Conservation (phyloP, 2,329 filamentous ascomycete genomes). For the Neonectria hederae region DNA sequence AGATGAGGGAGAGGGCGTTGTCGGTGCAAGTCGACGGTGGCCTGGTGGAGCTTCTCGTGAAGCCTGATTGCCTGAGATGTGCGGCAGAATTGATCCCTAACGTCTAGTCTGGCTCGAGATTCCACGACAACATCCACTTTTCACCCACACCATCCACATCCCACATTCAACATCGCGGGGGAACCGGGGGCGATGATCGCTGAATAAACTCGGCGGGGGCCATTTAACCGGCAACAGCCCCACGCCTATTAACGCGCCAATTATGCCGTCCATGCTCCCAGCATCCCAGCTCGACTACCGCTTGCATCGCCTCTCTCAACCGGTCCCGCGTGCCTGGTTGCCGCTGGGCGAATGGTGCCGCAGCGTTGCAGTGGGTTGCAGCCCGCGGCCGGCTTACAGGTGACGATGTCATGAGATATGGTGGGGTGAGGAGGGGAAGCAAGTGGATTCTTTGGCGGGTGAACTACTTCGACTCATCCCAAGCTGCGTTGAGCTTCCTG, state of each 20-base stretch:
- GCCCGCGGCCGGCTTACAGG: slow-evolving; percentile 15
- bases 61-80: slow-evolving; percentile 3
- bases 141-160: background rate
- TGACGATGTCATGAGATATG: slow-evolving; percentile 31
- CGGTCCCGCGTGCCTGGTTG: slow-evolving; percentile 10
- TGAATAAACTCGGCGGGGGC: slow-evolving; percentile 24
- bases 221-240: slow-evolving; percentile 33
- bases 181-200: background rate
- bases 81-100: background rate
- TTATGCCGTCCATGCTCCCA: slow-evolving; percentile 16
- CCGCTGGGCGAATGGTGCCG: slow-evolving; percentile 32
- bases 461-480: slow-evolving; percentile 26
- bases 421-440: slow-evolving; percentile 38
- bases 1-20: background rate
- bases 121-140: background rate
- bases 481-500: slow-evolving; percentile 4
- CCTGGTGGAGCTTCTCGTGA: slow-evolving; percentile 9
- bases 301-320: slow-evolving; percentile 12
- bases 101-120: background rate
- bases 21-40: slow-evolving; percentile 12
- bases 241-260: slow-evolving; percentile 31
- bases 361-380: slow-evolving; percentile 5
- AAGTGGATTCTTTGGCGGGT: slow-evolving; percentile 25
- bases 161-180: background rate
- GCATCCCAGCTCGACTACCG: background rate